Conservation (phyloP, 2,329 filamentous ascomycete species). For the Harringtonia lauricola region DNA sequence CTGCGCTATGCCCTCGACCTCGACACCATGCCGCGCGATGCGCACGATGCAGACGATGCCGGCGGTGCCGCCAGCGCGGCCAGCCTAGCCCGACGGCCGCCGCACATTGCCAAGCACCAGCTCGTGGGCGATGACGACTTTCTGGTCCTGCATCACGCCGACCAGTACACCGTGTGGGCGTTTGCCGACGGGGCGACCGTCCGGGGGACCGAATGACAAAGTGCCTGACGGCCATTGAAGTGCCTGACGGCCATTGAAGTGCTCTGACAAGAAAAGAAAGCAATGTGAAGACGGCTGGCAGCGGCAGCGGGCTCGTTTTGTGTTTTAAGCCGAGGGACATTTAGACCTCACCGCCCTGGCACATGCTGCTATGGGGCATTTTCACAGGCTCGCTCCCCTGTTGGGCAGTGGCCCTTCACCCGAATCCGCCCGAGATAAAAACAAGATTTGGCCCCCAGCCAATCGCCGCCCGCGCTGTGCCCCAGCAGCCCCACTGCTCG, state of each 20-base stretch:
- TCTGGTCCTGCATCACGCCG: conserved; percentile 5
- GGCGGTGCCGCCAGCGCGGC: too few relatives aligned
- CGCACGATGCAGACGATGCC: too few relatives aligned
- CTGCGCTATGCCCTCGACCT: conserved; percentile 12
- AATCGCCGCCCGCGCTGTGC: background rate
- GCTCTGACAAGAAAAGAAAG: too few relatives aligned
- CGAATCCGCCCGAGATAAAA: conserved; percentile 15
- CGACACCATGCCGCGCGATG: conserved; percentile 1
- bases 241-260: too few relatives aligned
- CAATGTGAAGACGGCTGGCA: too few relatives aligned
- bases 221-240: too few relatives aligned
- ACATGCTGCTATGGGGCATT: background rate
- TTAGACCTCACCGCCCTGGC: background rate
- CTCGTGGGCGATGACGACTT: conserved; percentile 13
- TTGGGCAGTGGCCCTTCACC: conserved; percentile 6
- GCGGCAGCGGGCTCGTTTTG: background rate
- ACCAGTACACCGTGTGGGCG: conserved; percentile 10
- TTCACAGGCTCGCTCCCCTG: background rate
- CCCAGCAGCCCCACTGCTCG: too few relatives aligned
- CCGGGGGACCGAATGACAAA: too few relatives aligned
- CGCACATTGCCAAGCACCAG: conserved; percentile 5
- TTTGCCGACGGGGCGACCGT: conserved; percentile 3
- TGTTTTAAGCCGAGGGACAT: too few relatives aligned
- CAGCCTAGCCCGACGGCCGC: background rate
- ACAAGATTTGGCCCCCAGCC: background rate